phyloP scores from a whole-genome alignment of 2,329 filamentous ascomycete genomes.

The Fonsecaea multimorphosa region DNA sequence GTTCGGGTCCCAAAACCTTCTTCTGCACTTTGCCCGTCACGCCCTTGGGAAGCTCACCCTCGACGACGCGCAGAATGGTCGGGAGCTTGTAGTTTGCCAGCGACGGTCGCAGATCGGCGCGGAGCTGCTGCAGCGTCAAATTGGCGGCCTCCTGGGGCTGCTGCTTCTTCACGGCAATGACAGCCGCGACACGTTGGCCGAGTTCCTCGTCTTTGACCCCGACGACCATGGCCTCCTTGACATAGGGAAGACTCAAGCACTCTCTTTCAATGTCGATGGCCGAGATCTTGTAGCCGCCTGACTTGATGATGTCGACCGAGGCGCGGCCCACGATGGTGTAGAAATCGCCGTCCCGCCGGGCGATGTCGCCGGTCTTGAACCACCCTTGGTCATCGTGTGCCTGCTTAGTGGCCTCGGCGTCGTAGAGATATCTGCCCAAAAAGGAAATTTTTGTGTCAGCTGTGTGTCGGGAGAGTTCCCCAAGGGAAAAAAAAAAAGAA shows the following conservation, averaged over 20 bases:
- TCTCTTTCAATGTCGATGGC: conserved; percentile 57
- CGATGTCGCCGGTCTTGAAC: conserved; percentile 50
- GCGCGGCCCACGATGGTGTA: conserved; percentile 57
- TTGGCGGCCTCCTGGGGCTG: conserved; percentile 2
- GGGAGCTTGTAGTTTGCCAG: conserved; percentile 57
- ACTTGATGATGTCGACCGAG: conserved; percentile 58
- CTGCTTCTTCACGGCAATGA: conserved; percentile 41
- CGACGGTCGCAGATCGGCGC: conserved; percentile 50
- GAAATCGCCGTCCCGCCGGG: conserved; percentile 38
- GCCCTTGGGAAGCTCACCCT: conserved; percentile 55
- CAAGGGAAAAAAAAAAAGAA: too few relatives aligned
- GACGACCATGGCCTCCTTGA: conserved; percentile 56
- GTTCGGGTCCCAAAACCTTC: conserved; percentile 48
- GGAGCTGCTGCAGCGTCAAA: conserved; percentile 47
- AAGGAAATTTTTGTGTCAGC: conserved; percentile 4
- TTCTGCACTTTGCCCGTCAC: conserved; percentile 57
- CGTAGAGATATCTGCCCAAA: conserved; percentile 26
- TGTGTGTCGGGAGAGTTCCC: too few relatives aligned
- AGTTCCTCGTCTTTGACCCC: conserved; percentile 56
- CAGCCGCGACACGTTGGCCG: conserved; percentile 55
- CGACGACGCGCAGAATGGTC: conserved; percentile 51
- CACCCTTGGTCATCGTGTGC: conserved; percentile 44
- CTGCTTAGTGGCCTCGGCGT: conserved; percentile 41
- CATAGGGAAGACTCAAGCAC: conserved; percentile 52
- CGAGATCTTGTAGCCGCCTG: conserved; percentile 58